A percentile compares a stretch with the other conserved stretches of the same genome.
Evolutionary conservation across 2,329 filamentous ascomycete genomes (phyloP).

Genomic region (Hyphodiscus sp.): DNA sequence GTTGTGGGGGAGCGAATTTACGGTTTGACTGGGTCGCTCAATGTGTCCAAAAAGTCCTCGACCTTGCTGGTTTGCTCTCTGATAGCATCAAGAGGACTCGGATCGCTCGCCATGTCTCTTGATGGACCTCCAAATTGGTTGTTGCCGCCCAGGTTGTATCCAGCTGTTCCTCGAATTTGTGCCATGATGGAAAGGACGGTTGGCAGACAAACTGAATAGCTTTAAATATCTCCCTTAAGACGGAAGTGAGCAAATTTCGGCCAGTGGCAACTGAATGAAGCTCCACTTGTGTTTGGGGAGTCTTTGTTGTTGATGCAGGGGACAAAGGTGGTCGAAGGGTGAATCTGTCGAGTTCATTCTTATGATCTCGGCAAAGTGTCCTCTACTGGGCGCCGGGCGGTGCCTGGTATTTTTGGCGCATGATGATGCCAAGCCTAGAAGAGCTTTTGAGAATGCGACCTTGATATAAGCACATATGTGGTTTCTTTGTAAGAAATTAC

Average conservation of each 20-base stretch:
- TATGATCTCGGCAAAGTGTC: background rate
- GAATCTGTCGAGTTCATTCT: background rate
- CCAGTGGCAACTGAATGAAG: constrained; percentile 3
- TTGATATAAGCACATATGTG: background rate
- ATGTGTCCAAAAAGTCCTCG: constrained; percentile 81
- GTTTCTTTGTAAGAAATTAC: background rate
- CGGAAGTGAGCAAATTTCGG: background rate
- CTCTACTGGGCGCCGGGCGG: background rate
- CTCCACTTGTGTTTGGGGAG: background rate
- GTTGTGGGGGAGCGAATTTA: constrained; percentile 44
- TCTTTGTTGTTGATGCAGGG: background rate
- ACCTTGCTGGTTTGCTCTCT: constrained; percentile 97
- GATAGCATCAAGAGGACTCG: constrained; percentile 67
- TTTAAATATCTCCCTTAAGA: background rate
- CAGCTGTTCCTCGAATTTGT: constrained; percentile 50
- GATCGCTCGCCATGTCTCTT: constrained; percentile 29
- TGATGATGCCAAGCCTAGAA: background rate
- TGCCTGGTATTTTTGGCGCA: background rate
- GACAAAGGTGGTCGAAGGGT: constrained; percentile 1
- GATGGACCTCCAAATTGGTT: constrained; percentile 31
- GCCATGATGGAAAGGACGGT: constrained; percentile 38
- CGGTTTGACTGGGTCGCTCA: constrained; percentile 92
- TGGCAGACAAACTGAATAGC: background rate
- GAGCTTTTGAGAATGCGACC: background rate
- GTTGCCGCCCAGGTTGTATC: constrained; percentile 34